A percentile compares a stretch with the other conserved stretches of the same genome.
Conservation (phyloP, 768 basidiomycete species). For the Trametes punicea region DNA sequence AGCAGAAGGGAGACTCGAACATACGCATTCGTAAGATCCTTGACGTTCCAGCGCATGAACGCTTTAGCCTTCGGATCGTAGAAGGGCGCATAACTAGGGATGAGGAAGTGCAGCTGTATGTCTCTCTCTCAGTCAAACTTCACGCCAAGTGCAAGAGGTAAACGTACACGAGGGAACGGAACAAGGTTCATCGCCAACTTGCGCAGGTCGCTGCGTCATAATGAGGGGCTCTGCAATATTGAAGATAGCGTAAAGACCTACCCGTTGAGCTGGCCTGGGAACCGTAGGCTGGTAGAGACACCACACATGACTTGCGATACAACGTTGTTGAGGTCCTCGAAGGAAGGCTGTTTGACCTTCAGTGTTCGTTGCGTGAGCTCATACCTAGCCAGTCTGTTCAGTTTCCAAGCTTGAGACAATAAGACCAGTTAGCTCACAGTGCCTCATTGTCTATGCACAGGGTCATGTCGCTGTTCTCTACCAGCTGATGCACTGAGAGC, state of each 20-base stretch:
- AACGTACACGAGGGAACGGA: conserved; percentile 87
- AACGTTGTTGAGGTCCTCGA: conserved; percentile 67
- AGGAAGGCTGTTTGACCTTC: conserved; percentile 61
- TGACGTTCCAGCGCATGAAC: conserved; percentile 57
- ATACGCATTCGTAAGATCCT: conserved; percentile 74
- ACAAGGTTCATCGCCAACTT: conserved; percentile 93
- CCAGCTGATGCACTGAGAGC: conserved; percentile 83
- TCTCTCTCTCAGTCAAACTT: background rate
- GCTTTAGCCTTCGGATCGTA: conserved; percentile 59
- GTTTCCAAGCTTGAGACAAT: background rate
- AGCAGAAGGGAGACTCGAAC: conserved; percentile 20
- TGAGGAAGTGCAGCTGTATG: conserved; percentile 87
- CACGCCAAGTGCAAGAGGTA: background rate
- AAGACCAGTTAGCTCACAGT: conserved; percentile 44
- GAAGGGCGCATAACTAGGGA: conserved; percentile 93
- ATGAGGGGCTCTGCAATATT: background rate
- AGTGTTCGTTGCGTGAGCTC: conserved; percentile 65
- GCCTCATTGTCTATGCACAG: conserved; percentile 89
- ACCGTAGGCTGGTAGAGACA: conserved; percentile 85
- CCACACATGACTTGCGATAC: conserved; percentile 93
- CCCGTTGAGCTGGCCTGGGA: conserved; percentile 94
- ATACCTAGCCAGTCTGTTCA: conserved; percentile 45
- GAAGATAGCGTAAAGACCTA: conserved; percentile 30
- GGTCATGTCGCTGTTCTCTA: conserved; percentile 82
- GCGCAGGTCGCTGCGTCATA: conserved; percentile 61